A percentile compares a stretch with the other conserved stretches of the same genome.
These are phyloP conservation scores for Penicillium sp. DNA, from an alignment of 2,329 filamentous ascomycete genomes.

Conservation along the genomic window DNA sequence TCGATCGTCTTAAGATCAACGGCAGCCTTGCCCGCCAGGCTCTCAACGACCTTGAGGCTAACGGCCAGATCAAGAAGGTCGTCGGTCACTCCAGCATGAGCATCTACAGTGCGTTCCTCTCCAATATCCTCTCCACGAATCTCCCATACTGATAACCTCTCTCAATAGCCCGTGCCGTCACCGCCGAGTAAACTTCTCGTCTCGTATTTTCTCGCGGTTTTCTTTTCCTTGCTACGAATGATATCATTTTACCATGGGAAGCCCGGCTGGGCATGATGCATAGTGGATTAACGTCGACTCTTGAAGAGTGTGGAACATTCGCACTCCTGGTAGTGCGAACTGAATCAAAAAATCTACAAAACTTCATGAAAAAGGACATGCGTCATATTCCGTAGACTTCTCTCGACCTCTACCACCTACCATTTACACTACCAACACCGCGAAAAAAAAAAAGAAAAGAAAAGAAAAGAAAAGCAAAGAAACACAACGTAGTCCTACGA, in stretches of 20 bases:
- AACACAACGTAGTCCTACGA: slow-evolving; percentile 1
- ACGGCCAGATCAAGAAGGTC: slow-evolving; percentile 97
- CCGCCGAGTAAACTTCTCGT: slow-evolving; percentile 44
- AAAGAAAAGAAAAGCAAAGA: no score
- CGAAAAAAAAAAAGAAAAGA: neutral
- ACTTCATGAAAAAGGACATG: slow-evolving; percentile 15
- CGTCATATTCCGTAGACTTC: slow-evolving; percentile 7
- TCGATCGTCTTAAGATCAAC: slow-evolving; percentile 99
- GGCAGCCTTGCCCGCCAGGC: slow-evolving; percentile 90
- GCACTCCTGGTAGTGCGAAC: slow-evolving; percentile 34
- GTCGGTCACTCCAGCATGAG: slow-evolving; percentile 95
- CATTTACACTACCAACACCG: neutral
- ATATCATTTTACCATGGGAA: slow-evolving; percentile 39
- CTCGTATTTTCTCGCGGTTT: slow-evolving; percentile 37
- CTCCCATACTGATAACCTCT: slow-evolving; percentile 8
- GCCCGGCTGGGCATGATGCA: slow-evolving; percentile 39
- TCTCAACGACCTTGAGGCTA: slow-evolving; percentile 91
- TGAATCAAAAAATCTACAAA: slow-evolving; percentile 34
- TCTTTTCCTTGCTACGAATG: slow-evolving; percentile 39
- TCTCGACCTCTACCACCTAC: neutral
- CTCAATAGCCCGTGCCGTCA: slow-evolving; percentile 41
- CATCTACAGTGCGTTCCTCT: slow-evolving; percentile 79
- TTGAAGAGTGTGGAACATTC: slow-evolving; percentile 31
- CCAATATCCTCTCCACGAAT: neutral
- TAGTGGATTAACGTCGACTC: slow-evolving; percentile 30